Evolutionary conservation across 805 yeast species (phyloP).

Genomic region (Lipomyces yamadae): DNA sequence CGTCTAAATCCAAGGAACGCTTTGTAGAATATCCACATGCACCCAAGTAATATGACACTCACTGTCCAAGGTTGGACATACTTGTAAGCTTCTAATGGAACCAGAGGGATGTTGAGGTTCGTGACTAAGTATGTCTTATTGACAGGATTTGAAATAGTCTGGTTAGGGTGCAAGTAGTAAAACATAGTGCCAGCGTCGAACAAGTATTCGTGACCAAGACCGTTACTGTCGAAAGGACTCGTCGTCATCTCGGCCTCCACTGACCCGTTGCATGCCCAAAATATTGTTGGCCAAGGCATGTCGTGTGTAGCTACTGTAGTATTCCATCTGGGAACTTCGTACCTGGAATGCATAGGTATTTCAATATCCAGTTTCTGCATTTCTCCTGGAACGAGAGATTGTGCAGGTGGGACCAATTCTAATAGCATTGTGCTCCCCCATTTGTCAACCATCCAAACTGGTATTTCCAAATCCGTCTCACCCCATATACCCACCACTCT

Average conservation of each 20-base stretch:
- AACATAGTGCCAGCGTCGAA: constrained; percentile 56
- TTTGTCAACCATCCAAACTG: constrained; percentile 52
- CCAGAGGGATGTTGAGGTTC: constrained; percentile 52
- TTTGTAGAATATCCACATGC: constrained; percentile 35
- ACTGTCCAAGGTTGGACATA: constrained; percentile 49
- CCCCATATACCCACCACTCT: constrained; percentile 51
- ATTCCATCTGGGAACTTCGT: constrained; percentile 49
- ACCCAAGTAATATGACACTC: constrained; percentile 42
- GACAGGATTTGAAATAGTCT: constrained; percentile 17
- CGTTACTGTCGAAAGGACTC: constrained; percentile 50
- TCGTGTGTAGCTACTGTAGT: constrained; percentile 36
- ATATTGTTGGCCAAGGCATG: constrained; percentile 51
- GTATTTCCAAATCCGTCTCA: constrained; percentile 61
- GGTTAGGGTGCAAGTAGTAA: constrained; percentile 44
- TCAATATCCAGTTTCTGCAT: constrained; percentile 42
- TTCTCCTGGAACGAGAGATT: constrained; percentile 22
- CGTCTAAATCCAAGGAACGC: constrained; percentile 19
- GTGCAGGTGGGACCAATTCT: constrained; percentile 41
- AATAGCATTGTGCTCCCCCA: constrained; percentile 58
- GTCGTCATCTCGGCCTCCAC: constrained; percentile 40
- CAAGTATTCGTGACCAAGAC: constrained; percentile 53
- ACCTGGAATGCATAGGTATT: constrained; percentile 59
- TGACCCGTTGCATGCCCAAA: constrained; percentile 56
- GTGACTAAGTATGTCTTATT: constrained; percentile 36
- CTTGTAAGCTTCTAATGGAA: constrained; percentile 44